phyloP scores from a whole-genome alignment of 2,329 filamentous ascomycete species.

The Aspergillus piperis region DNA sequence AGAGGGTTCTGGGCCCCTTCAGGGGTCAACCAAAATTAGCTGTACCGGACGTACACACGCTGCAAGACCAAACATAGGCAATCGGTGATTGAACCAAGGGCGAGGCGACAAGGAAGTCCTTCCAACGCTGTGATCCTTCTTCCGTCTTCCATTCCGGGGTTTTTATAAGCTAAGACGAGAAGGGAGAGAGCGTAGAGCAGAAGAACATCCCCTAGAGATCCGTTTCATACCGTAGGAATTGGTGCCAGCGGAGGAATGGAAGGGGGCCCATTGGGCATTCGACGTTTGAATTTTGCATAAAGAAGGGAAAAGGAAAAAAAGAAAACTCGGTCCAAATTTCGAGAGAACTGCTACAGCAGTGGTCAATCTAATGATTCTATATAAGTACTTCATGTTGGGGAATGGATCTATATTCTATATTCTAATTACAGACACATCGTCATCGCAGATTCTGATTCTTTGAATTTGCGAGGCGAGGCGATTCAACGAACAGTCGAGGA shows the following conservation, averaged over 20 bases:
- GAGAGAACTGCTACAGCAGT: not conserved
- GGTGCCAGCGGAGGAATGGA: not conserved
- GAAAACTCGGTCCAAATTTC: not conserved
- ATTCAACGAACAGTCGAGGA: slow-evolving; percentile 8
- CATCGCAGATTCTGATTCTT: slow-evolving; percentile 3
- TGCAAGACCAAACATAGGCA: not conserved
- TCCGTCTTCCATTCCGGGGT: slow-evolving; percentile 1
- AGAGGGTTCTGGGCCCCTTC: slow-evolving; percentile 9
- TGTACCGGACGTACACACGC: not conserved
- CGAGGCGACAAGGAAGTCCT: slow-evolving; percentile 1
- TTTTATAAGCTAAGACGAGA: not conserved
- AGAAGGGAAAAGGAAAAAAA: too few species aligned
- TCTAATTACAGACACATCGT: not conserved
- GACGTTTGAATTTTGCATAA: too few species aligned
- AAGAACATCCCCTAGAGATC: not conserved
- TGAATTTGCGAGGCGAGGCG: not conserved
- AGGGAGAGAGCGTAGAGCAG: not conserved
- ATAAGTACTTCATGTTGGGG: not conserved
- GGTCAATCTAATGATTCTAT: not conserved
- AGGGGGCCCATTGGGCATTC: not conserved
- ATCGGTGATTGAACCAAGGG: not conserved
- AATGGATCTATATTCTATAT: not conserved
- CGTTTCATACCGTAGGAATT: not conserved
- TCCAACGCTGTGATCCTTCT: not conserved
- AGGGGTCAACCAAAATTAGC: not conserved